Evolutionary conservation across 2,329 filamentous ascomycete species (phyloP).

Genomic region (Pseudopyricularia javanii): DNA sequence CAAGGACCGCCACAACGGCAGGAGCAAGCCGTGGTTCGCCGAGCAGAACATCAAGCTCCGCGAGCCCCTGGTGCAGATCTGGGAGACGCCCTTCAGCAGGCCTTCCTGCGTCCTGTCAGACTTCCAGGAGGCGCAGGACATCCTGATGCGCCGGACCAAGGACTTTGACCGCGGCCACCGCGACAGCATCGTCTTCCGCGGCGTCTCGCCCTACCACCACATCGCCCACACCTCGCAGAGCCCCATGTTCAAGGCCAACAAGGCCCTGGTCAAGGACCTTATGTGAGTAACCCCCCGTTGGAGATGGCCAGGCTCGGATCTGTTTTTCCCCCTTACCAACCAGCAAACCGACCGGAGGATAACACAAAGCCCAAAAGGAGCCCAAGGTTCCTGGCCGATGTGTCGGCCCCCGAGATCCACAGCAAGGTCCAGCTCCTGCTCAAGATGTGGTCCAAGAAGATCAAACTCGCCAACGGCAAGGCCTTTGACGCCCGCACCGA

Average conservation of each 20-base stretch:
- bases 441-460: slow-evolving; percentile 15
- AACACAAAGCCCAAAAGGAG: slow-evolving; percentile 1
- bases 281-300: slow-evolving; percentile 14
- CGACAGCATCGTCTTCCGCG: not conserved
- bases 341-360: not conserved
- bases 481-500: slow-evolving; percentile 21
- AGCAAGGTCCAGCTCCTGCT: slow-evolving; percentile 11
- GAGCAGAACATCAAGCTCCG: not conserved
- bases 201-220: slow-evolving; percentile 3
- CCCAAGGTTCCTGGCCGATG: slow-evolving; percentile 14
- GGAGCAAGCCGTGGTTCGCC: not conserved
- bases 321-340: not conserved
- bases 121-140: slow-evolving; percentile 15
- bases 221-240: slow-evolving; percentile 13
- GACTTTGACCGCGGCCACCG: slow-evolving; percentile 17
- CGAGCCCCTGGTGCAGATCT: slow-evolving; percentile 13
- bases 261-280: slow-evolving; percentile 15
- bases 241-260: slow-evolving; percentile 13
- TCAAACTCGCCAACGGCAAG: not conserved
- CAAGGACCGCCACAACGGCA: not conserved
- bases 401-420: slow-evolving; percentile 15
- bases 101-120: slow-evolving; percentile 14
- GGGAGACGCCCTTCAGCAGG: slow-evolving; percentile 8
- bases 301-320: no score
- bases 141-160: slow-evolving; percentile 13